Evolutionary conservation across 345 rosid species (phyloP).

Genomic region (Moricandia moricandioides): DNA sequence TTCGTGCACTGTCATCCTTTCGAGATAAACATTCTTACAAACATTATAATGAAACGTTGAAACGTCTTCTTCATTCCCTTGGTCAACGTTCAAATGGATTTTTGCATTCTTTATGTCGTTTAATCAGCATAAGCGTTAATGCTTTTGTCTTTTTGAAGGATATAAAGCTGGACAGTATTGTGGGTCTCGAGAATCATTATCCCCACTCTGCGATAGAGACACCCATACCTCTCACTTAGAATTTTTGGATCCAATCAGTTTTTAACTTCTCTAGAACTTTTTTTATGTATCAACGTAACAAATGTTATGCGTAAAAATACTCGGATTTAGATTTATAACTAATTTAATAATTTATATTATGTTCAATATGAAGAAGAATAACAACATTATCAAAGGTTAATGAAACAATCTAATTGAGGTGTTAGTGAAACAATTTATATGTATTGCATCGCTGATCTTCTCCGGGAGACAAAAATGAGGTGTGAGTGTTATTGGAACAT

Average conservation of each 20-base stretch:
- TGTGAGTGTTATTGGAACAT: no score
- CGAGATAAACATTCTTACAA: no score
- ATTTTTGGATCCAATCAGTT: not conserved
- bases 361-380: not conserved
- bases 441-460: no score
- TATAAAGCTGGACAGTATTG: not conserved
- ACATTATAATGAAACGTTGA: no score
- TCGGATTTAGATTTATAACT: no score
- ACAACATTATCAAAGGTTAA: not conserved
- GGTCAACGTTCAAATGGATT: no score
- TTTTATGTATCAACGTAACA: no score
- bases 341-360: not conserved
- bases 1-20: no score
- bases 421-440: not conserved
- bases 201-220: not conserved
- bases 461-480: no score
- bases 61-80: no score
- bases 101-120: no score
- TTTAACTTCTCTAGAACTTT: not conserved
- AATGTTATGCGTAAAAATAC: no score
- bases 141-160: not conserved
- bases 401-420: not conserved
- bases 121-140: not conserved
- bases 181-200: not conserved
- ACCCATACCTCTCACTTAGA: not conserved